Evolutionary conservation across 164 flowering plant genomes (phyloP).

Genomic region (Euptelea pleiosperma): DNA sequence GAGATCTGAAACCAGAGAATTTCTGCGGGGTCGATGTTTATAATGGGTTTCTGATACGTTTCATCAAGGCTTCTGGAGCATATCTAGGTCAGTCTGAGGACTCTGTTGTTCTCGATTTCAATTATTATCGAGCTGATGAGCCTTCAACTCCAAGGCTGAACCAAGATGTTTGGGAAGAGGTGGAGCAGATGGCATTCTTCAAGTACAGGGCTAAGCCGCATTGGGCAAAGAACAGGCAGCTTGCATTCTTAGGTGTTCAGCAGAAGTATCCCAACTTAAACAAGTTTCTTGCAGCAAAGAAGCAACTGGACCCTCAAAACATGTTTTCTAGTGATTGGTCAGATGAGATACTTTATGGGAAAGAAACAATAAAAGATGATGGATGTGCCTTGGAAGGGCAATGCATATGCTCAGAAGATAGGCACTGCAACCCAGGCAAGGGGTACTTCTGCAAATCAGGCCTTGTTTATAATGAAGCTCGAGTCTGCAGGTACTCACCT

Average conservation of each 20-base stretch:
- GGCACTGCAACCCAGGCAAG: conserved; percentile 65
- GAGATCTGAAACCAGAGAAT: conserved; percentile 57
- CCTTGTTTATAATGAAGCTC: conserved; percentile 56
- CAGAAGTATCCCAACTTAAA: conserved; percentile 46
- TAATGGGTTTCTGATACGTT: conserved; percentile 73
- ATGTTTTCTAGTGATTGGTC: conserved; percentile 73
- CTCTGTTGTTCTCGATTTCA: conserved; percentile 76
- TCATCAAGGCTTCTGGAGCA: conserved; percentile 60
- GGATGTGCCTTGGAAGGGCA: conserved; percentile 82
- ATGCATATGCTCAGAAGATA: conserved; percentile 72
- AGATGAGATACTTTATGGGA: conserved; percentile 52
- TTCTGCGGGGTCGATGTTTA: conserved; percentile 78
- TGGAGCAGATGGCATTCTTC: conserved; percentile 88
- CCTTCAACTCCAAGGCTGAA: conserved; percentile 62
- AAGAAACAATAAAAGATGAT: conserved; percentile 30
- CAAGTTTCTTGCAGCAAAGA: conserved; percentile 58
- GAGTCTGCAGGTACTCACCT: conserved; percentile 58
- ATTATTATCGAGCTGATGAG: conserved; percentile 67
- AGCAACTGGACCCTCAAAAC: conserved; percentile 49
- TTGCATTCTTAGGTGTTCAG: conserved; percentile 60
- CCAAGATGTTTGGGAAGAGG: conserved; percentile 77
- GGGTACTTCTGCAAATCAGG: conserved; percentile 65
- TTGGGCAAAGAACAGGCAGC: conserved; percentile 82
- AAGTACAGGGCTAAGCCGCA: conserved; percentile 79
- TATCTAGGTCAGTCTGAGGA: conserved; percentile 75